Conservation (phyloP, 75 land plant genomes). For the Selaginella moellendorffii region DNA sequence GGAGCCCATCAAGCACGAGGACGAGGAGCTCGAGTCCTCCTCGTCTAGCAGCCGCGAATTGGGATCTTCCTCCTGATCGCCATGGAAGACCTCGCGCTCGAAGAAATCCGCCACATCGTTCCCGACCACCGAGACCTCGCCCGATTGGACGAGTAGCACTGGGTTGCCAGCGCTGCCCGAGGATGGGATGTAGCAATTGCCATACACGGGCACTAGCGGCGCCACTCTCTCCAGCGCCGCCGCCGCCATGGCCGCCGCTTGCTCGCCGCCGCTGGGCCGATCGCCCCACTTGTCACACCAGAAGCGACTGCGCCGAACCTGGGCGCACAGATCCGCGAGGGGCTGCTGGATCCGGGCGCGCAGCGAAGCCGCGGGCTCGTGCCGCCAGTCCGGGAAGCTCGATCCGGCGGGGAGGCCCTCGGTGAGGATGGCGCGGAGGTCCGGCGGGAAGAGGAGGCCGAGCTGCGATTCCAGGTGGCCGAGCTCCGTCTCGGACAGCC, state of each 20-base stretch:
- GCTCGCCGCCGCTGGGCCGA: slow-evolving; percentile 12
- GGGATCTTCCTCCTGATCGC: too few species aligned
- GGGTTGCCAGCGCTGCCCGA: slow-evolving; percentile 40
- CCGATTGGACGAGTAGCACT: slow-evolving; percentile 30
- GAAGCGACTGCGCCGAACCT: slow-evolving; percentile 16
- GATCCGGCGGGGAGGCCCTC: slow-evolving; percentile 49
- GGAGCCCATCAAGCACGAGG: background rate
- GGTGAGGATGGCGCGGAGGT: slow-evolving; percentile 46
- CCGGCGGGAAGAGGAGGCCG: slow-evolving; percentile 58
- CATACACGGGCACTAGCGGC: slow-evolving; percentile 38
- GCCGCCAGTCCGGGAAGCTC: slow-evolving; percentile 65
- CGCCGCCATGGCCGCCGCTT: slow-evolving; percentile 15
- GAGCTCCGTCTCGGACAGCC: slow-evolving; percentile 50
- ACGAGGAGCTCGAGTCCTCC: background rate
- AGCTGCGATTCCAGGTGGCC: slow-evolving; percentile 22
- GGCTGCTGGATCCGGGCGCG: slow-evolving; percentile 24
- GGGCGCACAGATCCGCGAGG: slow-evolving; percentile 11
- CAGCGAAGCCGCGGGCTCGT: slow-evolving; percentile 26
- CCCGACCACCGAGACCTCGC: slow-evolving; percentile 24
- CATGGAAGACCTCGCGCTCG: slow-evolving; percentile 20
- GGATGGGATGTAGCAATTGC: slow-evolving; percentile 40
- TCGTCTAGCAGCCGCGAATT: background rate
- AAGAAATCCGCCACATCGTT: slow-evolving; percentile 46
- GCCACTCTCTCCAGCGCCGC: slow-evolving; percentile 22
- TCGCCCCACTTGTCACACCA: slow-evolving; percentile 42